Conservation (phyloP, 305 asterid genomes). For the Andrographis paniculata region DNA sequence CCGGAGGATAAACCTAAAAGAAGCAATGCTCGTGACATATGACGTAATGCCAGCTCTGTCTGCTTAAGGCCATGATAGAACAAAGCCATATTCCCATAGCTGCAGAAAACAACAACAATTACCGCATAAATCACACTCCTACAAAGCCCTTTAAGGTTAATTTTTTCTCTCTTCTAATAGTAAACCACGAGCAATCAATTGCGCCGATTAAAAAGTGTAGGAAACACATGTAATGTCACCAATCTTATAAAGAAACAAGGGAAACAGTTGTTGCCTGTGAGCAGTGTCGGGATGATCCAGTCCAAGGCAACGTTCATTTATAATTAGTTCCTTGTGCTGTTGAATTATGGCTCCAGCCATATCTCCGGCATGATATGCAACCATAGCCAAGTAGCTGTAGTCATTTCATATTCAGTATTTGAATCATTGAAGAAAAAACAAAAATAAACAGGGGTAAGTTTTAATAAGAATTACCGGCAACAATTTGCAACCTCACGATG, state of each 20-base stretch:
- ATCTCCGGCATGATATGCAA: slow-evolving; percentile 95
- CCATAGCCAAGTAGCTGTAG: slow-evolving; percentile 91
- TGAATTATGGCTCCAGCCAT: slow-evolving; percentile 96
- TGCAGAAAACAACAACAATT: slow-evolving; percentile 31
- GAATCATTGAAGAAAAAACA: too few relatives aligned
- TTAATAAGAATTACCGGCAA: slow-evolving; percentile 56
- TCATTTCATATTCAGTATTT: too few relatives aligned
- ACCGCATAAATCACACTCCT: neutral
- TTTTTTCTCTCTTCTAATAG: too few relatives aligned
- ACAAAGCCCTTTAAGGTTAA: too few relatives aligned
- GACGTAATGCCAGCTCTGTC: slow-evolving; percentile 88
- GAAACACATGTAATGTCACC: neutral
- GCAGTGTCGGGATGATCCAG: slow-evolving; percentile 98
- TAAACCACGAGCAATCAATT: too few relatives aligned
- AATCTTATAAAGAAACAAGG: too few relatives aligned
- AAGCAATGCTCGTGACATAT: slow-evolving; percentile 87
- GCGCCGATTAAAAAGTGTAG: too few relatives aligned
- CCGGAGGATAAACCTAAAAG: slow-evolving; percentile 80
- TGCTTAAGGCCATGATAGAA: slow-evolving; percentile 94
- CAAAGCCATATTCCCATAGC: slow-evolving; percentile 97
- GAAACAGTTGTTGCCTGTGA: slow-evolving; percentile 53
- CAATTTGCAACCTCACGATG: slow-evolving; percentile 82
- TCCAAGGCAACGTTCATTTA: slow-evolving; percentile 96
- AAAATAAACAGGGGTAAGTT: slow-evolving; percentile 7
- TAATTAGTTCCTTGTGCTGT: slow-evolving; percentile 94